Evolutionary conservation across 2,329 filamentous ascomycete species (phyloP).

Genomic region (Leptographium radiaticola): DNA sequence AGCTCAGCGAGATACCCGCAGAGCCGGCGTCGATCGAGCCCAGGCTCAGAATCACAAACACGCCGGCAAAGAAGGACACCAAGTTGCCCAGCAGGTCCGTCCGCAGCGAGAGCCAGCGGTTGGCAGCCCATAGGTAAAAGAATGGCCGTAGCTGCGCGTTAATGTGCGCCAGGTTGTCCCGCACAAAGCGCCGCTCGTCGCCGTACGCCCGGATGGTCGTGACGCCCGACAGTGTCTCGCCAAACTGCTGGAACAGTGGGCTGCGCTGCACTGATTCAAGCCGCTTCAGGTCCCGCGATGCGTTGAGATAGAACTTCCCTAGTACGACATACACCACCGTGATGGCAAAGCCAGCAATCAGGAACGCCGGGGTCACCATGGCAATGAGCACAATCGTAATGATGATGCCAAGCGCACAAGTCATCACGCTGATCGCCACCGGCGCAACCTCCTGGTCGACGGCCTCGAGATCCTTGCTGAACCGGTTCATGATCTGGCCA

Average conservation of each 20-base stretch:
- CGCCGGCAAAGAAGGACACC: conserved; percentile 85
- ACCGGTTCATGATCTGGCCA: conserved; percentile 94
- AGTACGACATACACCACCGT: conserved; percentile 69
- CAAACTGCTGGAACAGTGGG: conserved; percentile 94
- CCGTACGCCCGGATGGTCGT: conserved; percentile 95
- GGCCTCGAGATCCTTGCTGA: conserved; percentile 93
- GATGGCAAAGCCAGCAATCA: conserved; percentile 79
- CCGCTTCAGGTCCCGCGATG: conserved; percentile 90
- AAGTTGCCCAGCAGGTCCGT: conserved; percentile 83
- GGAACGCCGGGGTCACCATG: conserved; percentile 76
- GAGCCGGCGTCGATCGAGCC: conserved; percentile 79
- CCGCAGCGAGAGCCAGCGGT: conserved; percentile 89
- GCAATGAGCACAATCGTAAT: conserved; percentile 84
- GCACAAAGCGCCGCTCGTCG: conserved; percentile 83
- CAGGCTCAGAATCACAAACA: conserved; percentile 76
- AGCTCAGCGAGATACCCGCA: conserved; percentile 86
- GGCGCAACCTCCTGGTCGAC: conserved; percentile 94
- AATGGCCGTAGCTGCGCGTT: conserved; percentile 88
- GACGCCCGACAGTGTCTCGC: conserved; percentile 87
- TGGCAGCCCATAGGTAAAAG: conserved; percentile 92
- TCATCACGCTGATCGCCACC: conserved; percentile 65
- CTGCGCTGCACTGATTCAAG: conserved; percentile 89
- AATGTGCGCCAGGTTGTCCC: conserved; percentile 78
- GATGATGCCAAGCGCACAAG: conserved; percentile 52
- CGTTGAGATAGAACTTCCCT: conserved; percentile 76